phyloP scores from a whole-genome alignment of 2,329 filamentous ascomycete species.

The Aureobasidium pullulans region DNA sequence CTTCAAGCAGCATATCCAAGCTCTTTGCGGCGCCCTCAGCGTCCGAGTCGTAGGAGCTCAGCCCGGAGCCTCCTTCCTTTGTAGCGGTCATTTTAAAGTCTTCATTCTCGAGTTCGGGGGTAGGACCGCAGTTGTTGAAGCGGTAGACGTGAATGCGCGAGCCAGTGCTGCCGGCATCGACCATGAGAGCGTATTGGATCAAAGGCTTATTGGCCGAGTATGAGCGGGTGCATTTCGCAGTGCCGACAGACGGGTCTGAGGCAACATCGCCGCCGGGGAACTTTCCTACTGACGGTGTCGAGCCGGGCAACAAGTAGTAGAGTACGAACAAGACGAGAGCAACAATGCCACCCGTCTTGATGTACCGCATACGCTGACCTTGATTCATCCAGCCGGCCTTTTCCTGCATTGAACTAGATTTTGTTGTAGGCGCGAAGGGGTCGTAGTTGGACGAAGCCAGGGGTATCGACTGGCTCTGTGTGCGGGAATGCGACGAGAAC shows the following conservation, averaged over 20 bases:
- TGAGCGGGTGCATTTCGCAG: constrained; percentile 72
- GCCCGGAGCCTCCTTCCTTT: constrained; percentile 65
- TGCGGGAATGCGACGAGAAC: constrained; percentile 29
- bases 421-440: constrained; percentile 27
- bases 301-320: constrained; percentile 46
- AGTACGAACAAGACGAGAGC: constrained; percentile 51
- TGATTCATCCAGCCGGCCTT: constrained; percentile 52
- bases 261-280: constrained; percentile 35
- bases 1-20: constrained; percentile 78
- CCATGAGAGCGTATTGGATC: constrained; percentile 97
- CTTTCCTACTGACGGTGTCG: constrained; percentile 16
- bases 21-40: constrained; percentile 83
- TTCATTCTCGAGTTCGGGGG: constrained; percentile 90
- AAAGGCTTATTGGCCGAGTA: constrained; percentile 84
- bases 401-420: constrained; percentile 35
- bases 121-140: constrained; percentile 96
- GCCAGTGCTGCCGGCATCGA: constrained; percentile 95
- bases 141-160: constrained; percentile 98
- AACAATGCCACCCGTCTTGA: constrained; percentile 56
- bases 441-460: constrained; percentile 26
- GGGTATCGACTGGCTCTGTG: constrained; percentile 1
- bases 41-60: constrained; percentile 83
- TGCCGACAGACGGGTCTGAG: constrained; percentile 54
- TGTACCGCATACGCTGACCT: constrained; percentile 51
- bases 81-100: constrained; percentile 91